Evolutionary conservation across 1,139 yeast genomes (phyloP).

Genomic region (Pichia sp.): DNA sequence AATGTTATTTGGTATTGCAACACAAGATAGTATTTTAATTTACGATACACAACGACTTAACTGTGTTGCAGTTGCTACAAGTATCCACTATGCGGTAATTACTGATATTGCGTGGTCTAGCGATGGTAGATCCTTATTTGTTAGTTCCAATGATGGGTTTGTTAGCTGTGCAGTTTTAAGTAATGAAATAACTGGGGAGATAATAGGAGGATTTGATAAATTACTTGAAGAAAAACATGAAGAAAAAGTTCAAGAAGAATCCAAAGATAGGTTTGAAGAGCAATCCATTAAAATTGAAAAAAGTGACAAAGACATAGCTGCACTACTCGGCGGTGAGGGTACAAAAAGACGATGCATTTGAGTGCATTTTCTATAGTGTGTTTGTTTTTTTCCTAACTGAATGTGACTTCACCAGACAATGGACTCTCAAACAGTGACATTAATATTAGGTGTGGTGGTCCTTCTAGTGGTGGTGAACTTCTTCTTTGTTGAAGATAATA

Average conservation of each 20-base stretch:
- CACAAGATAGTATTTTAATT: conserved; percentile 77
- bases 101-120: conserved; percentile 84
- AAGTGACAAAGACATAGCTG: neutral
- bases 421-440: conserved; percentile 6
- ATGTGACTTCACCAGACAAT: no score
- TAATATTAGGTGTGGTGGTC: conserved; percentile 21
- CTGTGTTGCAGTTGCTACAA: conserved; percentile 71
- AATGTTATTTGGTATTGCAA: conserved; percentile 87
- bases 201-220: conserved; percentile 9
- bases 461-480: conserved; percentile 57
- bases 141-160: conserved; percentile 93
- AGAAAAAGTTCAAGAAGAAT: neutral
- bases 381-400: no score
- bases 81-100: conserved; percentile 79
- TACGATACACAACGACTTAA: conserved; percentile 68
- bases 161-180: conserved; percentile 61
- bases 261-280: no score
- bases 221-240: neutral
- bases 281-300: neutral
- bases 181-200: conserved; percentile 21
- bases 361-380: neutral
- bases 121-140: conserved; percentile 63
- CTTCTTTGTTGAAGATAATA: conserved; percentile 37
- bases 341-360: neutral
- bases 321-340: neutral